A percentile compares a stretch with the other conserved stretches of the same genome.
These are phyloP conservation scores for Hydnomerulius pinastri DNA, from an alignment of 768 basidiomycete genomes.

Conservation along the genomic window DNA sequence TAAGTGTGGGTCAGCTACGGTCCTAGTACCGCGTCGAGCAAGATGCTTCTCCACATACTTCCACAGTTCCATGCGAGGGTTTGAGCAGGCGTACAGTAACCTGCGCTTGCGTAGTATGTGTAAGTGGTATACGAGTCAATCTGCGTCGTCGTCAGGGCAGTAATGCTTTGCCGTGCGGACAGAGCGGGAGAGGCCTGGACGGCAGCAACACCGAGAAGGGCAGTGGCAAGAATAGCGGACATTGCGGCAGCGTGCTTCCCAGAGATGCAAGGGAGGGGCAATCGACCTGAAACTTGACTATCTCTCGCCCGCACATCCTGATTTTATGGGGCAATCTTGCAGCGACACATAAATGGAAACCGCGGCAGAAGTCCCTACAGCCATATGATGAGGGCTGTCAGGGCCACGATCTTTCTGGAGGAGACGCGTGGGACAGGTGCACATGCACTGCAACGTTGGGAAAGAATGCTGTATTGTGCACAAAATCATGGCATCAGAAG, in stretches of 20 bases:
- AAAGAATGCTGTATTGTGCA: background rate
- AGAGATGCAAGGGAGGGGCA: constrained; percentile 39
- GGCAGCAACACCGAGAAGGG: constrained; percentile 8
- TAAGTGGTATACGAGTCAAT: constrained; percentile 46
- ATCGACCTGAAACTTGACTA: constrained; percentile 34
- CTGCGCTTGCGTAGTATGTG: constrained; percentile 50
- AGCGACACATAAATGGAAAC: constrained; percentile 12
- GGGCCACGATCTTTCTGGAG: background rate
- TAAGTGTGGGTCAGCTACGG: too few relatives aligned
- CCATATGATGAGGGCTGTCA: constrained; percentile 11
- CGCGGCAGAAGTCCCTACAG: background rate
- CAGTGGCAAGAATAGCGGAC: constrained; percentile 2
- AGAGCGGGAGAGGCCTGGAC: constrained; percentile 21
- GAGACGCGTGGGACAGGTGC: too few relatives aligned
- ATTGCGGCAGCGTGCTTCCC: constrained; percentile 26
- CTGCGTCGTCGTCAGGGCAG: constrained; percentile 38
- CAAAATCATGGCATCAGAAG: background rate
- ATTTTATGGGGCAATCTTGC: constrained; percentile 17
- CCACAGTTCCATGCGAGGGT: constrained; percentile 55
- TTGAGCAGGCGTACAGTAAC: constrained; percentile 43
- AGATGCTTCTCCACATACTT: constrained; percentile 41
- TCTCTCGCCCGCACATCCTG: constrained; percentile 20
- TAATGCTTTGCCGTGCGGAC: constrained; percentile 36
- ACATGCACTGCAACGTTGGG: background rate
- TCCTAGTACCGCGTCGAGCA: too few relatives aligned